phyloP scores from a whole-genome alignment of 306 rosid genomes.

The Mimosa pudica region DNA sequence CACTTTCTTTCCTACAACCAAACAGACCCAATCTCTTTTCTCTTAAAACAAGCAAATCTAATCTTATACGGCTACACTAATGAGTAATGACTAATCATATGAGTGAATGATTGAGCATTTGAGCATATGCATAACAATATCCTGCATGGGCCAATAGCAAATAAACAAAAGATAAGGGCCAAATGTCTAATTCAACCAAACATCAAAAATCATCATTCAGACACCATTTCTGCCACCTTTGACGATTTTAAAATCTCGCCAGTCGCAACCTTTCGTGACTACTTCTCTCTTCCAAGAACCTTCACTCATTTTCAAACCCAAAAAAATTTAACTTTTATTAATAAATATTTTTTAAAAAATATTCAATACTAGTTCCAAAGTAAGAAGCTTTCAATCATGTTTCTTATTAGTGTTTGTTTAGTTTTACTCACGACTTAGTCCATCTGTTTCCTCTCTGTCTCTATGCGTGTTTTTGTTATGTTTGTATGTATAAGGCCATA shows the following conservation, averaged over 20 bases:
- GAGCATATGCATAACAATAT: too few relatives aligned
- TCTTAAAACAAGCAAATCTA: too few relatives aligned
- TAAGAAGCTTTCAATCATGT: slow-evolving; percentile 52
- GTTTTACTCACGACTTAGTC: slow-evolving; percentile 65
- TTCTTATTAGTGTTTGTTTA: slow-evolving; percentile 53
- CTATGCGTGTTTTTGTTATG: not conserved
- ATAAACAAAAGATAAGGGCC: not conserved
- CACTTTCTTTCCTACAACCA: too few relatives aligned
- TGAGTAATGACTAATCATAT: too few relatives aligned
- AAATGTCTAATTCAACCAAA: not conserved
- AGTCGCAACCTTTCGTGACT: not conserved
- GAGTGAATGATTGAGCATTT: too few relatives aligned
- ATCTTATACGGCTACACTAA: too few relatives aligned
- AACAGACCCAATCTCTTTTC: too few relatives aligned
- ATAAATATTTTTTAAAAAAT: not conserved
- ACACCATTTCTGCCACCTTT: not conserved
- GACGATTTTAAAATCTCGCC: not conserved
- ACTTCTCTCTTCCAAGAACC: not conserved
- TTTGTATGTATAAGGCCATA: not conserved
- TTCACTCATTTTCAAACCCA: not conserved
- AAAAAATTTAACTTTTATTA: too few relatives aligned
- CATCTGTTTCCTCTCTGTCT: slow-evolving; percentile 32
- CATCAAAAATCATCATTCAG: not conserved
- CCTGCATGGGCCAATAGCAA: not conserved
- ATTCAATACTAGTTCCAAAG: not conserved